Conservation (phyloP, 2,329 filamentous ascomycete genomes). For the Coniochaeta prunicola region DNA sequence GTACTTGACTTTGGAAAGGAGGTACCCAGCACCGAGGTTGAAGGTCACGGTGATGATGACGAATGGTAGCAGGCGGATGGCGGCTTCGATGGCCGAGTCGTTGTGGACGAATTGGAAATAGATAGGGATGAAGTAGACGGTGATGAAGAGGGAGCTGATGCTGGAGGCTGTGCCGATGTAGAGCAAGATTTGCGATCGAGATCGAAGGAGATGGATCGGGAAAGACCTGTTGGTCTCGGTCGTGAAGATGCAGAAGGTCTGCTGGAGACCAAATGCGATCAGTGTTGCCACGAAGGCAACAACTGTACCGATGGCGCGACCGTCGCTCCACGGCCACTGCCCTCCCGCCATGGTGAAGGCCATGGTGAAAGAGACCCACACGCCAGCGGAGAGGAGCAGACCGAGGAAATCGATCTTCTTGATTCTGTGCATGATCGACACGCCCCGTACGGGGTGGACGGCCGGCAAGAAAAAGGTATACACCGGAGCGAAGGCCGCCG, state of each 20-base stretch:
- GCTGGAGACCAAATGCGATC: constrained; percentile 33
- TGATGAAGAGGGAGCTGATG: constrained; percentile 25
- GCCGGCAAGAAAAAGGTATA: constrained; percentile 14
- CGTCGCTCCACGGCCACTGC: constrained; percentile 37
- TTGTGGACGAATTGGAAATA: constrained; percentile 40
- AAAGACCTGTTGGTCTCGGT: constrained; percentile 2
- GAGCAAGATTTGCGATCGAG: constrained; percentile 16
- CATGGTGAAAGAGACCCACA: constrained; percentile 32
- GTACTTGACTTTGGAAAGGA: constrained; percentile 5
- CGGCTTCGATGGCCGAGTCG: constrained; percentile 30
- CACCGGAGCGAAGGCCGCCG: constrained; percentile 31
- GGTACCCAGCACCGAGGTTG: constrained; percentile 12
- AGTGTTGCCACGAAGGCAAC: constrained; percentile 33
- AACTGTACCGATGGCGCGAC: constrained; percentile 36
- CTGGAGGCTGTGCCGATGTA: constrained; percentile 22
- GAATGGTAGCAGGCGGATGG: constrained; percentile 30
- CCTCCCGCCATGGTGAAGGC: constrained; percentile 40
- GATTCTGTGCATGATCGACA: background rate
- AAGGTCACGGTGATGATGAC: constrained; percentile 11
- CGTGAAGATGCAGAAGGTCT: constrained; percentile 37
- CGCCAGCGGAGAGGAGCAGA: constrained; percentile 31
- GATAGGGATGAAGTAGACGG: constrained; percentile 42
- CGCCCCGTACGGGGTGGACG: background rate
- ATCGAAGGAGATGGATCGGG: constrained; percentile 27
- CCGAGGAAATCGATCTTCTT: constrained; percentile 36